Evolutionary conservation across 441 rosid species (phyloP), one percentile per base, ranked within the genome.

Genomic region (Gossypium aridum): DNA sequence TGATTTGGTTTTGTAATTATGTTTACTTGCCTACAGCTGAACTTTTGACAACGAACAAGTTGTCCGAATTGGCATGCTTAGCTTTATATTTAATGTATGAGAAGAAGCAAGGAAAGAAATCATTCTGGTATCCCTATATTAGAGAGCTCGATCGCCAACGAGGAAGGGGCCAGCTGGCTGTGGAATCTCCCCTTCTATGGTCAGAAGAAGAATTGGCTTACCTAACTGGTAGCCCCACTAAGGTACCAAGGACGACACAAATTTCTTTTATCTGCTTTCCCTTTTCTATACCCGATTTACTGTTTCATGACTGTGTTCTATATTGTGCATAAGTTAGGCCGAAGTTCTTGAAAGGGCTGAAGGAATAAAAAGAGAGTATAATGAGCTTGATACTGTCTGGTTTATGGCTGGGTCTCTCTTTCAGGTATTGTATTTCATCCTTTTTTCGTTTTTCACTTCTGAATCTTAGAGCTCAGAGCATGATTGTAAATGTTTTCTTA

Each of bases 321-420:
- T 76, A 79, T 56, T 80, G 60, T 70, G 45, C 79, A n/a, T n/a
- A 74, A 80, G 78, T 73, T 75, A 94, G 97, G 96, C 87, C 26
- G 97, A 88, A 86, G 89, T 92, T 84, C 86, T 95, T 64, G 92
- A 85, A 76, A 90, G 97, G 83, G 93, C 90, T 49, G 92, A 86
- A 76, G 97, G 98, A 77, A 94, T 94, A 75, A 91, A 77, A 80
- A 88, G 91, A 84, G 94, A 91, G 73, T 93, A 91, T 73, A 80
- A 84, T 72, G 98, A 94, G 86, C 96, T 94, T 19, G 99, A 92
- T 83, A 92, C 97, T 37, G 97, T 94, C 74, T 94, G 97, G 99
- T 94, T 94, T 83, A 92, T 94, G 99, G 97, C 96, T 77, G 99
- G 99, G 70, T 94, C 99, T 74, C 84, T 91, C 78, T 94, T 94